Evolutionary conservation across 805 yeast genomes (phyloP).

Genomic region (Cyberlindnera americana): DNA sequence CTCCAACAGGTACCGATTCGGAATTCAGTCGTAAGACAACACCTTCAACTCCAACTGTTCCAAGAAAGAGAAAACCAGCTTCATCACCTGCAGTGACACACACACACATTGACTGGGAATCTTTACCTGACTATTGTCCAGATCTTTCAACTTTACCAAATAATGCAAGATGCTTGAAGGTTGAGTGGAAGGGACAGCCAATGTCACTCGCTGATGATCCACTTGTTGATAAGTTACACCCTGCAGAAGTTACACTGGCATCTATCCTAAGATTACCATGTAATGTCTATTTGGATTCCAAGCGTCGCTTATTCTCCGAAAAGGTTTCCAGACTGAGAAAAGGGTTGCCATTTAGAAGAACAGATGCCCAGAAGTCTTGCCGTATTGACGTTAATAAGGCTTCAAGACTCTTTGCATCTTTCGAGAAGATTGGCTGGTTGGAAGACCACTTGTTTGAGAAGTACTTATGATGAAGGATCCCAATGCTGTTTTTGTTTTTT

Average conservation of each 20-base stretch:
- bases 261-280: constrained; percentile 87
- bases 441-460: constrained; percentile 65
- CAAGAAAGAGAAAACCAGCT: constrained; percentile 38
- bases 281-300: constrained; percentile 75
- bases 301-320: constrained; percentile 83
- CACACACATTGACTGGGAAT: constrained; percentile 59
- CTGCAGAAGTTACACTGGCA: constrained; percentile 85
- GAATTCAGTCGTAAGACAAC: constrained; percentile 21
- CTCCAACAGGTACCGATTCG: constrained; percentile 27
- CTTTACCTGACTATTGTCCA: constrained; percentile 83
- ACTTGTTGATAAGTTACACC: constrained; percentile 68
- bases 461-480: constrained; percentile 31
- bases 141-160: constrained; percentile 61
- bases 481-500: not conserved
- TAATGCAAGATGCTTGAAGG: constrained; percentile 67
- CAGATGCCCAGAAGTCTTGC: constrained; percentile 98
- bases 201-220: constrained; percentile 87
- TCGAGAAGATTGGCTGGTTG: constrained; percentile 95
- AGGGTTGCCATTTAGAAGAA: constrained; percentile 87
- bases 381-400: constrained; percentile 97
- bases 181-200: constrained; percentile 98
- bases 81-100: constrained; percentile 42
- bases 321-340: constrained; percentile 74
- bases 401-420: constrained; percentile 85
- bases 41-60: constrained; percentile 27